Percentiles rank a stretch among this genome's conserved stretches.
Conservation (phyloP, 441 rosid species). For the Erodium texanum region DNA sequence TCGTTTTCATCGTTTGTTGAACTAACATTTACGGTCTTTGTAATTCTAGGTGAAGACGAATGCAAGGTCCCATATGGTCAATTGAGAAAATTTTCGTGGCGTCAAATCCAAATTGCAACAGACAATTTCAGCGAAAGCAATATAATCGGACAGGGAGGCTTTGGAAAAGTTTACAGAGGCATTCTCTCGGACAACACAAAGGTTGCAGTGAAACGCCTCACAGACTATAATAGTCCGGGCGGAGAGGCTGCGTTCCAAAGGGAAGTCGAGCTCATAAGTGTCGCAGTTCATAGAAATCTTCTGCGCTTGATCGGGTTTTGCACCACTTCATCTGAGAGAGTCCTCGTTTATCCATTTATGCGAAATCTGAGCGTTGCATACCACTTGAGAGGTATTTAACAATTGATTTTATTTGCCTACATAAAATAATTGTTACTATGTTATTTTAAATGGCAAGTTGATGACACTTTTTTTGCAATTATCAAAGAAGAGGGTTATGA, state of each 20-base stretch:
- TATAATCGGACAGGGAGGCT: constrained; percentile 56
- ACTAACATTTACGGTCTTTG: not conserved
- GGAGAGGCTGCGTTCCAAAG: constrained; percentile 51
- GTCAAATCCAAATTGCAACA: constrained; percentile 43
- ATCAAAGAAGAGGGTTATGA: too few species aligned
- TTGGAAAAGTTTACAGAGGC: constrained; percentile 56
- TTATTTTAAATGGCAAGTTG: too few species aligned
- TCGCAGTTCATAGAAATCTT: constrained; percentile 50
- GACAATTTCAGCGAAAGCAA: constrained; percentile 49
- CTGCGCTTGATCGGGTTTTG: constrained; percentile 46
- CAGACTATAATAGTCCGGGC: constrained; percentile 36
- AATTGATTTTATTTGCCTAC: too few species aligned
- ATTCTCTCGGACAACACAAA: constrained; percentile 38
- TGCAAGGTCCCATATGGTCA: constrained; percentile 37
- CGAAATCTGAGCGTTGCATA: constrained; percentile 45
- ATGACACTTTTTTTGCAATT: too few species aligned
- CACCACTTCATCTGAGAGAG: constrained; percentile 38
- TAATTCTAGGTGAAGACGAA: constrained; percentile 39
- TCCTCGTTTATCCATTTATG: constrained; percentile 58
- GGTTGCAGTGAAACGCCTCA: constrained; percentile 52
- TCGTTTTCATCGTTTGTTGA: not conserved
- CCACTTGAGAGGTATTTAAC: constrained; percentile 43
- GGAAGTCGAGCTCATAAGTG: constrained; percentile 46
- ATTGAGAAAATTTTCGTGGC: constrained; percentile 44
- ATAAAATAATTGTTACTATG: too few species aligned